phyloP scores from a whole-genome alignment of 345 rosid species.

The Turnera subulata region DNA sequence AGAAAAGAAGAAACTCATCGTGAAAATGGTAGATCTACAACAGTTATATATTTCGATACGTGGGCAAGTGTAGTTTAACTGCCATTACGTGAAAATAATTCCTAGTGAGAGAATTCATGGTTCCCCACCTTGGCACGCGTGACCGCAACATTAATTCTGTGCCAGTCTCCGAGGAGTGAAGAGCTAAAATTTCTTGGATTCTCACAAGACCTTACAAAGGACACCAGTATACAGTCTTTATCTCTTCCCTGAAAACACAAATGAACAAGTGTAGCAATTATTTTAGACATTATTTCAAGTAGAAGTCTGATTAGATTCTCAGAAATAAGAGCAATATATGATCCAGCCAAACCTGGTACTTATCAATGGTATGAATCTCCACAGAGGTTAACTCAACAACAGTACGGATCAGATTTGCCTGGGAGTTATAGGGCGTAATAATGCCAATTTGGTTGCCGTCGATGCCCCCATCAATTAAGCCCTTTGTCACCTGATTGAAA shows the following conservation, averaged over 20 bases:
- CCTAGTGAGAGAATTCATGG: too few species aligned
- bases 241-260: slow-evolving; percentile 70
- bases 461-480: slow-evolving; percentile 55
- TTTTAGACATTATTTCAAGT: neutral
- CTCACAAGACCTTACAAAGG: slow-evolving; percentile 74
- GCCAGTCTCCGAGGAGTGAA: slow-evolving; percentile 95
- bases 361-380: slow-evolving; percentile 93
- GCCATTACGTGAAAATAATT: too few species aligned
- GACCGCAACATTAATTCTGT: slow-evolving; percentile 88
- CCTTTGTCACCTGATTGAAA: slow-evolving; percentile 49
- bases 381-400: slow-evolving; percentile 40
- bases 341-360: slow-evolving; percentile 70
- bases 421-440: slow-evolving; percentile 93
- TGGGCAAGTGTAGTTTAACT: too few species aligned
- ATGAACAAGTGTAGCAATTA: neutral
- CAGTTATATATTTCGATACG: too few species aligned
- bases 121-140: slow-evolving; percentile 80
- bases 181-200: slow-evolving; percentile 53
- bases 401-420: slow-evolving; percentile 63
- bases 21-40: too few species aligned
- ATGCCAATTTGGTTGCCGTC: slow-evolving; percentile 74
- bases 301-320: neutral
- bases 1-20: too few species aligned
- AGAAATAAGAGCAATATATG: neutral
- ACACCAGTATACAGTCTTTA: slow-evolving; percentile 84